phyloP scores from a whole-genome alignment of 768 basidiomycete species.

The Mycena galericulata region DNA sequence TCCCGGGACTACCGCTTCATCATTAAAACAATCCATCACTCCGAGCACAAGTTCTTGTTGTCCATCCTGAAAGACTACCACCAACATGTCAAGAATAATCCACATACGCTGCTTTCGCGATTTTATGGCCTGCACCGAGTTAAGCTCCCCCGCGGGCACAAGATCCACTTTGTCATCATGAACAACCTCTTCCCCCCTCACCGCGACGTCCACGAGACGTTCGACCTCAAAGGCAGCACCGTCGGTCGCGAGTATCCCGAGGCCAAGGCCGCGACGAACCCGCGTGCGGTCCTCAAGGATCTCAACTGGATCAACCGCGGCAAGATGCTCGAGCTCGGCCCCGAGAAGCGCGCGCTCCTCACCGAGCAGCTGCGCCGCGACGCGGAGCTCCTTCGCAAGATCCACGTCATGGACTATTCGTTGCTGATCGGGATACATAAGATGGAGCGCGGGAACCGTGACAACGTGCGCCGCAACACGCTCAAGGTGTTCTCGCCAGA shows the following conservation, averaged over 20 bases:
- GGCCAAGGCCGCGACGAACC: constrained; percentile 82
- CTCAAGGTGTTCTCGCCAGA: constrained; percentile 94
- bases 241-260: constrained; percentile 91
- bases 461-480: constrained; percentile 91
- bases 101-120: constrained; percentile 91
- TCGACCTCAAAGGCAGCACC: constrained; percentile 95
- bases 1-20: constrained; percentile 99
- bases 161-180: constrained; percentile 99
- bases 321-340: constrained; percentile 89
- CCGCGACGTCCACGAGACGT: constrained; percentile 97
- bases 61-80: constrained; percentile 88
- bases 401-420: constrained; percentile 97
- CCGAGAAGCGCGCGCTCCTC: constrained; percentile 92
- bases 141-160: constrained; percentile 91
- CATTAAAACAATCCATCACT: constrained; percentile 97
- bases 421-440: constrained; percentile 95
- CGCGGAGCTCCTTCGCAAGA: constrained; percentile 81
- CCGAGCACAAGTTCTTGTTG: constrained; percentile 94
- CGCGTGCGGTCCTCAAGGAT: constrained; percentile 93
- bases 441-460: constrained; percentile 89
- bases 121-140: constrained; percentile 99
- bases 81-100: constrained; percentile 87
- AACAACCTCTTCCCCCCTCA: constrained; percentile 99
- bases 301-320: constrained; percentile 93
- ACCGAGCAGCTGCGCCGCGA: constrained; percentile 93